Base-by-base conservation (phyloP, 2,329 filamentous ascomycete species). In the Neonectria magnoliae region DNA sequence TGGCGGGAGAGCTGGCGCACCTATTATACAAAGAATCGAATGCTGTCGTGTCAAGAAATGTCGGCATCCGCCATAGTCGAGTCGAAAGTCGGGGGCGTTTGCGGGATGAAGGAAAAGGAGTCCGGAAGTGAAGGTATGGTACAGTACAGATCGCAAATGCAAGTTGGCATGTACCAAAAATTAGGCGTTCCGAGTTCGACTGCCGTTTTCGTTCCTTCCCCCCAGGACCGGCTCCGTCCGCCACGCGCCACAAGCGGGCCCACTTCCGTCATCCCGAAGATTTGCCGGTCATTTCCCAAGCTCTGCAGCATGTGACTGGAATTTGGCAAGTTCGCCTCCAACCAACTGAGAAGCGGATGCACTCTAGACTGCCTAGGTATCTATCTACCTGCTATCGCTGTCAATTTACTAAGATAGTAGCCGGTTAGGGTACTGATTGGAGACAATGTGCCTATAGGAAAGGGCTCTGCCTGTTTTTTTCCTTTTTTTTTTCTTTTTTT, bases 141-240 rank as follows among this genome's bases (percentile, higher is more conserved):
- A 72, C 65, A 65, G 68, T 65, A 71, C 72, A 74, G 69, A 72
- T 74, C 68, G 69, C 64, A 69, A 69, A 48, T 72, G 70, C 73
- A 75, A 76, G 67, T 72, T 76, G 74, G 72, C 73, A 72, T 68
- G 70, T 72, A 68, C 69, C 61, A 63, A 71, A 70, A 65, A 62
- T 66, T 64, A 65, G 62, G 59, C 65, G 58, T 54, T 64, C 68
- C 44, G 61, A 60, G 68, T 68, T 68, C 63, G 65, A 69, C 61
- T 67, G 38, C 60, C 64, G 62, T 64, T 68, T 56, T 58, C 66
- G 66, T 63, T 65, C 48, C 27, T 68, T 56, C 57, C 59, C 44
- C 25, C 25, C 56, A 66, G 47, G 64, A 54, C 64, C 60, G 56
- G 65, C 38, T 57, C 58, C 56, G 60, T 57, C 64, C 64, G 64